Conservation (phyloP, 805 yeast species). For the Helenozyma baotianmanensis region DNA sequence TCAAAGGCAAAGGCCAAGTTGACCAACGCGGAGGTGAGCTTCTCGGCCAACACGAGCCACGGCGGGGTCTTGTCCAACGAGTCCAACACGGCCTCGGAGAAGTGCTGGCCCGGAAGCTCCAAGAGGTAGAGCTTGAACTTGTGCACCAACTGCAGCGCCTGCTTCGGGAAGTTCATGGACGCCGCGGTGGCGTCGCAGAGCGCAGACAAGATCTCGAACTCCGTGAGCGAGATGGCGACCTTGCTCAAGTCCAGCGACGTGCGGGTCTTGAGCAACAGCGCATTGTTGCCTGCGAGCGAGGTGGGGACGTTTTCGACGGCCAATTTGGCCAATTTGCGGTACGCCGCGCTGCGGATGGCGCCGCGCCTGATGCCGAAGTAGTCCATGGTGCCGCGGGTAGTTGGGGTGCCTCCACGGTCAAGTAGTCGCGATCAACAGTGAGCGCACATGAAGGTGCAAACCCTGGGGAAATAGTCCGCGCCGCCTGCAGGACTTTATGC, state of each 20-base stretch:
- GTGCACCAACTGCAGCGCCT: conserved; percentile 40
- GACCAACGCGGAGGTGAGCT: conserved; percentile 29
- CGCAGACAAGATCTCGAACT: conserved; percentile 54
- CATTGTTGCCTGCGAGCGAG: not conserved
- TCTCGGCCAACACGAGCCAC: conserved; percentile 32
- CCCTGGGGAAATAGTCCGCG: too few species aligned
- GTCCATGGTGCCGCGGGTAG: conserved; percentile 24
- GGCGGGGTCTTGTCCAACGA: conserved; percentile 25
- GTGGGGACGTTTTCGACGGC: conserved; percentile 20
- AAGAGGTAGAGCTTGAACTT: conserved; percentile 45
- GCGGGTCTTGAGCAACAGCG: not conserved
- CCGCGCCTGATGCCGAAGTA: conserved; percentile 34
- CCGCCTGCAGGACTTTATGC: too few species aligned
- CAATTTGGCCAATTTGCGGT: conserved; percentile 31
- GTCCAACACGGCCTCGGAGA: conserved; percentile 33
- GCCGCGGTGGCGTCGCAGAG: conserved; percentile 36
- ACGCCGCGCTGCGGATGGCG: conserved; percentile 36
- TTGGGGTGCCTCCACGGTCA: too few species aligned
- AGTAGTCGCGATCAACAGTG: too few species aligned
- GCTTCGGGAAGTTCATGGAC: conserved; percentile 23
- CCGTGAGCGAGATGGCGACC: conserved; percentile 46
- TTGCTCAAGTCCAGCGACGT: not conserved
- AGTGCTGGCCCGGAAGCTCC: conserved; percentile 42
- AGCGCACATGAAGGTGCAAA: too few species aligned
- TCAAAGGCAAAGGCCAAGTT: conserved; percentile 26